phyloP scores from a whole-genome alignment of 2,329 filamentous ascomycete genomes.

The Aureobasidium sp. region DNA sequence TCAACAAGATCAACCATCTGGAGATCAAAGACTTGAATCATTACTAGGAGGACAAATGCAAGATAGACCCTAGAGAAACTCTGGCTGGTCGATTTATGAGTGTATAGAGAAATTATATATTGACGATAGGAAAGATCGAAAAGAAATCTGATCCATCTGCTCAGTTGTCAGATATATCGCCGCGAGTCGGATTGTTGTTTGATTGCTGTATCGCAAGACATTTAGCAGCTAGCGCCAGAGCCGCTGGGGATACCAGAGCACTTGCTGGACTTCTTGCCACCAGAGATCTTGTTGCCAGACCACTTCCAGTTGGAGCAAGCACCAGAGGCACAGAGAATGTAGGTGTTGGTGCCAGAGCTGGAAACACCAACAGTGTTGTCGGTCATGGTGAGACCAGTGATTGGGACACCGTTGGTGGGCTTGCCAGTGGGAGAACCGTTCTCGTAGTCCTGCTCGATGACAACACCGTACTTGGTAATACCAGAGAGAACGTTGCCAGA shows the following conservation, averaged over 20 bases:
- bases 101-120: neutral
- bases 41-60: no score
- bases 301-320: slow-evolving; percentile 47
- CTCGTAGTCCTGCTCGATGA: slow-evolving; percentile 52
- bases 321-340: slow-evolving; percentile 47
- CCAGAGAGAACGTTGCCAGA: slow-evolving; percentile 34
- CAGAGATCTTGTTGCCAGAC: slow-evolving; percentile 40
- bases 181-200: neutral
- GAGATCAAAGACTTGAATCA: no score
- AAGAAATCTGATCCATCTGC: neutral
- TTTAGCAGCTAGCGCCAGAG: slow-evolving; percentile 3
- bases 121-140: slow-evolving; percentile 1
- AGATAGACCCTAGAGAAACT: neutral
- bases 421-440: slow-evolving; percentile 39
- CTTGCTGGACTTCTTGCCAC: slow-evolving; percentile 37
- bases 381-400: slow-evolving; percentile 40
- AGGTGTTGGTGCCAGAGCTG: slow-evolving; percentile 31
- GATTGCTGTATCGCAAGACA: neutral
- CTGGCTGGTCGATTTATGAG: neutral
- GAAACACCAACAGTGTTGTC: slow-evolving; percentile 37
- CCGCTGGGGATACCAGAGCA: slow-evolving; percentile 22
- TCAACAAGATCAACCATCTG: no score
- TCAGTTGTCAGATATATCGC: neutral
- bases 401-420: slow-evolving; percentile 43
- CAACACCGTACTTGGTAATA: slow-evolving; percentile 38